Base-by-base conservation (phyloP, 1,139 yeast genomes). In the Blastobotrys serpentis region DNA sequence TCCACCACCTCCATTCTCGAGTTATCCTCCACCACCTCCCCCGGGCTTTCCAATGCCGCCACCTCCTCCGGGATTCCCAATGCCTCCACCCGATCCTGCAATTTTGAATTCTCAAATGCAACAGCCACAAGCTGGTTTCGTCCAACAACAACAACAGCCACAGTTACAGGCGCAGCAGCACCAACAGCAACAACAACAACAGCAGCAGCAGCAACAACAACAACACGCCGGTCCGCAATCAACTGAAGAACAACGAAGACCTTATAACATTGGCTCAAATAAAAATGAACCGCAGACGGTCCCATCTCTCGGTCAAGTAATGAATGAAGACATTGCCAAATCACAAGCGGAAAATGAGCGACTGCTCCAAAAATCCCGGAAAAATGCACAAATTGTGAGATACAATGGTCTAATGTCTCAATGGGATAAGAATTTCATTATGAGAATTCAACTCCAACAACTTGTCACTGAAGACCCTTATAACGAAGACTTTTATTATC, bases 381-480 rank as follows among this genome's bases (percentile, higher is more conserved):
- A 87, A 66, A 90, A 85, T 37, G 81, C 84, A 30, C 79, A 86
- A 56, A 86, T 88, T 58, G 77, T 86, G 68, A 83, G 81, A 62
- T 86, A 84, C 70, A 86, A 95, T 22, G 97, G 97, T 52, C 81
- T 92, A 56, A 92, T 92, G 98, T 87, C 90, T 58, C 95, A 96
- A 52, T 86, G 90, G 72, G 98, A 92, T 67, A 90, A 90, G 71
- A 96, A 90, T 69, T 89, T 88, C 63, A 92, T 92, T 47, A 87
- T 96, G 44, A 79, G 97, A 65, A 85, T 90, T 64, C 98, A 94
- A 69, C 77, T 92, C 56, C 89, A 96, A 43, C 97, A 90, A 65
- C 86, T 92, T 69, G 97, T 92, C 42, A 86, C 97, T 16, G 98
- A 90, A 51, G 98, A 94, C 67, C 98, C 98, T 8, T 88, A 86